phyloP scores from a whole-genome alignment of 2,329 filamentous ascomycete genomes.

The Dactylellina parvicollis region DNA sequence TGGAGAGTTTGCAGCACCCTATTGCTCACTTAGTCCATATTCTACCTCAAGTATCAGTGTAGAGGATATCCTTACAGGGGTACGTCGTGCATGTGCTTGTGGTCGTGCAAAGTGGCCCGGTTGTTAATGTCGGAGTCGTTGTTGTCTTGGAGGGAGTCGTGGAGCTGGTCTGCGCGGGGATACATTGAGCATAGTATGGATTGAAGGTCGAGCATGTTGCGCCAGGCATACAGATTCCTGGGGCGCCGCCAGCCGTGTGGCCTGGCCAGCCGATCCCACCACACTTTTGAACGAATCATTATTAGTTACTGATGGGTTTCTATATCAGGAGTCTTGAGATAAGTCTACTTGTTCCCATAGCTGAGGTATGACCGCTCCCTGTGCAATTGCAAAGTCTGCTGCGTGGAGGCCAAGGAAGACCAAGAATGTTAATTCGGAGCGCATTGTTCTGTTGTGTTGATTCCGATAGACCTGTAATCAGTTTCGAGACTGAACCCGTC shows the following conservation, averaged over 20 bases:
- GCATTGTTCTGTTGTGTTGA: background rate
- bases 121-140: background rate
- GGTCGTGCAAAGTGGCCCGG: background rate
- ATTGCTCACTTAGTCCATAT: too few species aligned
- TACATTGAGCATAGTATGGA: slow-evolving; percentile 34
- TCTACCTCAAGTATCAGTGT: too few species aligned
- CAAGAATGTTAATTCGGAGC: background rate
- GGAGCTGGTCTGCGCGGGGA: too few species aligned
- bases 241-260: background rate
- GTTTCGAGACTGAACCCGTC: too few species aligned
- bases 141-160: slow-evolving; percentile 8
- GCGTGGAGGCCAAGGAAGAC: slow-evolving; percentile 12
- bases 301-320: background rate
- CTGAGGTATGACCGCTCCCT: background rate
- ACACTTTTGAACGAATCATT: slow-evolving; percentile 7
- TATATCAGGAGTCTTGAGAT: too few species aligned
- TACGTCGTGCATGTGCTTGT: slow-evolving; percentile 4
- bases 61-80: background rate
- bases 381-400: background rate
- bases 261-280: slow-evolving; percentile 22
- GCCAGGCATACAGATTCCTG: slow-evolving; percentile 2
- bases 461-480: too few species aligned
- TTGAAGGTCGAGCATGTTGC: slow-evolving; percentile 27
- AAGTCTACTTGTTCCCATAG: slow-evolving; percentile 29
- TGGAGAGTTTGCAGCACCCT: slow-evolving; percentile 4